These are phyloP conservation scores for Thelephora ganbajun DNA, from an alignment of 768 basidiomycete genomes.

Conservation along the genomic window DNA sequence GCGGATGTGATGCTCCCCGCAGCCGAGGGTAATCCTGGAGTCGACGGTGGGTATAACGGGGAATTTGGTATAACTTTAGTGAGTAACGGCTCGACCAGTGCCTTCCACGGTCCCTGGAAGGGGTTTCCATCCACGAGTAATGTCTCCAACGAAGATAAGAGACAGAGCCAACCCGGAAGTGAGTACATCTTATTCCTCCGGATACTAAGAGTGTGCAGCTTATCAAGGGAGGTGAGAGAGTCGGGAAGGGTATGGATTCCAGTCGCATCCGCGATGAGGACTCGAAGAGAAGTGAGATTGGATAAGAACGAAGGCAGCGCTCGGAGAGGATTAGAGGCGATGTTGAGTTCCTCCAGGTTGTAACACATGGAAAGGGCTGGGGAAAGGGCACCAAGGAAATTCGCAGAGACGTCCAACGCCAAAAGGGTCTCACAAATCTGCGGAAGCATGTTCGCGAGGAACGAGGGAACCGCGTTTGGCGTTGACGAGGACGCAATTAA, in stretches of 20 bases:
- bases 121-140: slow-evolving; percentile 92
- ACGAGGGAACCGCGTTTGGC: slow-evolving; percentile 63
- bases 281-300: slow-evolving; percentile 60
- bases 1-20: slow-evolving; percentile 35
- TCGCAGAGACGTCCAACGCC: slow-evolving; percentile 86
- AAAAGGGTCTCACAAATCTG: slow-evolving; percentile 67
- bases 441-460: slow-evolving; percentile 58
- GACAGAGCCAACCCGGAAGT: slow-evolving; percentile 90
- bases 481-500: slow-evolving; percentile 72
- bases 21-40: slow-evolving; percentile 39
- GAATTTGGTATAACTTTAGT: slow-evolving; percentile 39
- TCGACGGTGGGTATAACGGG: slow-evolving; percentile 52
- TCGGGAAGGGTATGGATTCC: slow-evolving; percentile 67
- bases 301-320: slow-evolving; percentile 86
- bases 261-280: slow-evolving; percentile 88
- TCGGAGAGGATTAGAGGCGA: slow-evolving; percentile 82
- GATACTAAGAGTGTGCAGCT: slow-evolving; percentile 80
- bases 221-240: slow-evolving; percentile 56
- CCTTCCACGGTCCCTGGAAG: slow-evolving; percentile 88
- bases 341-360: slow-evolving; percentile 84
- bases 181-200: slow-evolving; percentile 79
- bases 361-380: slow-evolving; percentile 68
- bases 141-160: slow-evolving; percentile 72
- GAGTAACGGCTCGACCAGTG: slow-evolving; percentile 75
- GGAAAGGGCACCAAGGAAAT: slow-evolving; percentile 74